Evolutionary conservation across 371 early-diverging fungal genomes (phyloP).

Genomic region (Thermomucor indicae-seudaticae): DNA sequence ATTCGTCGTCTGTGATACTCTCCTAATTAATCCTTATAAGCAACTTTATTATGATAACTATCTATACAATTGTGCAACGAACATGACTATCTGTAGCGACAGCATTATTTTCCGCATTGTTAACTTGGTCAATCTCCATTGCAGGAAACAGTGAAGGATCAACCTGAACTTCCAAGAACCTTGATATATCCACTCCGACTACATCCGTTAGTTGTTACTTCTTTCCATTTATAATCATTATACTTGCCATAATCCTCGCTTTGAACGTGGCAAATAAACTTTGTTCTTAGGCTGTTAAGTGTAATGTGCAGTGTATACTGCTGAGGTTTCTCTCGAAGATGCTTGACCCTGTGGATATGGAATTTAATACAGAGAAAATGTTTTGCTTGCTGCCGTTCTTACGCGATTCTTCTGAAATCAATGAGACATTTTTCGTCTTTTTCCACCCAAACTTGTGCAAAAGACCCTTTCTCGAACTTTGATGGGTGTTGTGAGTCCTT

Average conservation of each 20-base stretch:
- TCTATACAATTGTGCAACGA: too few species aligned
- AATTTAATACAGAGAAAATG: too few species aligned
- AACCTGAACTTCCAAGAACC: conserved; percentile 4
- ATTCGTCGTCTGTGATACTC: too few species aligned
- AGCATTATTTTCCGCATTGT: background rate
- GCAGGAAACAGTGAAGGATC: conserved; percentile 14
- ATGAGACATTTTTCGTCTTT: conserved; percentile 19
- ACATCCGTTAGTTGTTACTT: too few species aligned
- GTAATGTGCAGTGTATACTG: conserved; percentile 13
- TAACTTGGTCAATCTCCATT: background rate
- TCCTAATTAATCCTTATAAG: too few species aligned
- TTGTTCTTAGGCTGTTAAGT: conserved; percentile 2
- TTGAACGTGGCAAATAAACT: conserved; percentile 19
- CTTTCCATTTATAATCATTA: too few species aligned
- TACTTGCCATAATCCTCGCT: conserved; percentile 39
- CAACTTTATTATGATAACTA: too few species aligned
- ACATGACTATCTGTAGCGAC: too few species aligned
- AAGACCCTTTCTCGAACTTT: conserved; percentile 21
- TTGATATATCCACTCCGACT: conserved; percentile 30
- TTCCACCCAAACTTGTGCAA: conserved; percentile 31
- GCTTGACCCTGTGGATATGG: conserved; percentile 16
- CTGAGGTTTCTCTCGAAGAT: conserved; percentile 16
- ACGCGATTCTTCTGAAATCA: conserved; percentile 38
- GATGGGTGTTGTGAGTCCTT: background rate
- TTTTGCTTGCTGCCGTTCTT: conserved; percentile 7